Conservation (phyloP, 257 asterid species). For the Plantago elongata region DNA sequence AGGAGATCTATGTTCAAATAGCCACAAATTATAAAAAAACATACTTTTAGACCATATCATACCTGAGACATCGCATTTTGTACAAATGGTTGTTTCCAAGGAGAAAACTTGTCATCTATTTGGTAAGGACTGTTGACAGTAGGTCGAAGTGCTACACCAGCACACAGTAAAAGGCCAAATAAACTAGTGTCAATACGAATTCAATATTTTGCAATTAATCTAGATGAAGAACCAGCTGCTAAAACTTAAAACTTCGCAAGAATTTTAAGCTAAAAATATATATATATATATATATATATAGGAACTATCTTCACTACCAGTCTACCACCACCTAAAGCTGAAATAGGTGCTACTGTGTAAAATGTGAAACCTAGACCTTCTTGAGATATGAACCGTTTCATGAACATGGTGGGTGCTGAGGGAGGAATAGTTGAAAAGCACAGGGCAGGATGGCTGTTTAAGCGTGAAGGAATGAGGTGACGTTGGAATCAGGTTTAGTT, state of each 20-base stretch:
- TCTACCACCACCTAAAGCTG: not conserved
- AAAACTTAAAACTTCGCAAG: not conserved
- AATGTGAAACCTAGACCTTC: too few relatives aligned
- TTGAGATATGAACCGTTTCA: too few relatives aligned
- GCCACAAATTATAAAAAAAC: constrained; percentile 15
- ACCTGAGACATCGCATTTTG: constrained; percentile 90
- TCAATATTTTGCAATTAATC: constrained; percentile 9
- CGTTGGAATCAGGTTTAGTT: too few relatives aligned
- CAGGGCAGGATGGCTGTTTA: too few relatives aligned
- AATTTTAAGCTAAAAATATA: not conserved
- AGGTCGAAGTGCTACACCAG: constrained; percentile 86
- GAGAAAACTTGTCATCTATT: constrained; percentile 78
- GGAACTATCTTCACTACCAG: not conserved
- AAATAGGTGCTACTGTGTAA: too few relatives aligned
- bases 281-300: not conserved
- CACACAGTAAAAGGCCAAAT: constrained; percentile 25
- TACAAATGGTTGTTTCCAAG: constrained; percentile 77
- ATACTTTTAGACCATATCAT: constrained; percentile 15
- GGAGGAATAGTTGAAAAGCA: too few relatives aligned
- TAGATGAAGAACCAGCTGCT: constrained; percentile 3
- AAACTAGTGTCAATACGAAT: constrained; percentile 20
- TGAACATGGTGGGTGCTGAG: too few relatives aligned
- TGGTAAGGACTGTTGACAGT: constrained; percentile 52
- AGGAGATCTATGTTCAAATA: constrained; percentile 14
- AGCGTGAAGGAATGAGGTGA: too few relatives aligned